A percentile compares a stretch with the other conserved stretches of the same genome.
Conservation (phyloP, 1,284 basidiomycete species). For the Fomitiporia mediterranea region DNA sequence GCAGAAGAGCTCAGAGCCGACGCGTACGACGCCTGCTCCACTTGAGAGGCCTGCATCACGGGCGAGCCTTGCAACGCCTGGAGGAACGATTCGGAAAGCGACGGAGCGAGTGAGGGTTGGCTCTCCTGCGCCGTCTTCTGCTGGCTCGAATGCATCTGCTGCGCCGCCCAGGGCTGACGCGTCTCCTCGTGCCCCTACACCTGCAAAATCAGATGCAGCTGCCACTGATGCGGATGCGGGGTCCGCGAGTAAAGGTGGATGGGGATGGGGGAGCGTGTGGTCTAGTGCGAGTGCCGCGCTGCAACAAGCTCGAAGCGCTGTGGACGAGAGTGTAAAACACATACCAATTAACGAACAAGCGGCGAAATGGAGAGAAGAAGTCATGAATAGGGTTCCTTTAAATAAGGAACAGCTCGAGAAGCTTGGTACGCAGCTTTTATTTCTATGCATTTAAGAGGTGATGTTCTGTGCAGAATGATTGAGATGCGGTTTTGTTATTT, state of each 20-base stretch:
- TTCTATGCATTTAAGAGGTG: background rate
- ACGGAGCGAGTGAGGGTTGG: conserved; percentile 72
- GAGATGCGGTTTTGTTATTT: conserved; percentile 2
- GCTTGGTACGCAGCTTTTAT: conserved; percentile 46
- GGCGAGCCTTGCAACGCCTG: conserved; percentile 39
- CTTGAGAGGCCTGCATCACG: conserved; percentile 60
- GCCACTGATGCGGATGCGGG: conserved; percentile 22
- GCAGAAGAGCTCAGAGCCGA: conserved; percentile 78
- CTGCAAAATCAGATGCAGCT: conserved; percentile 25
- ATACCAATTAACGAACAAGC: conserved; percentile 79
- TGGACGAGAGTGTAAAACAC: conserved; percentile 86
- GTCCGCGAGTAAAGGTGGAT: conserved; percentile 38
- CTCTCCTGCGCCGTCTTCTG: conserved; percentile 33
- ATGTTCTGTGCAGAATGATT: background rate
- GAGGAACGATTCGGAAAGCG: conserved; percentile 69
- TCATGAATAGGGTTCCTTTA: conserved; percentile 40
- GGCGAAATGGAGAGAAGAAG: conserved; percentile 64
- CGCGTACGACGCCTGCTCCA: conserved; percentile 49
- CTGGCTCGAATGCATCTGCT: background rate
- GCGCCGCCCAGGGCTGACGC: conserved; percentile 6
- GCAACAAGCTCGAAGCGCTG: conserved; percentile 81
- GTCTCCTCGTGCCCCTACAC: conserved; percentile 26
- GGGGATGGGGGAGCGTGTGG: conserved; percentile 90
- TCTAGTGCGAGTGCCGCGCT: conserved; percentile 80
- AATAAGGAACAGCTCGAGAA: conserved; percentile 82